Conservation (phyloP, 2,329 filamentous ascomycete genomes). For the Parastagonospora nodorum region DNA sequence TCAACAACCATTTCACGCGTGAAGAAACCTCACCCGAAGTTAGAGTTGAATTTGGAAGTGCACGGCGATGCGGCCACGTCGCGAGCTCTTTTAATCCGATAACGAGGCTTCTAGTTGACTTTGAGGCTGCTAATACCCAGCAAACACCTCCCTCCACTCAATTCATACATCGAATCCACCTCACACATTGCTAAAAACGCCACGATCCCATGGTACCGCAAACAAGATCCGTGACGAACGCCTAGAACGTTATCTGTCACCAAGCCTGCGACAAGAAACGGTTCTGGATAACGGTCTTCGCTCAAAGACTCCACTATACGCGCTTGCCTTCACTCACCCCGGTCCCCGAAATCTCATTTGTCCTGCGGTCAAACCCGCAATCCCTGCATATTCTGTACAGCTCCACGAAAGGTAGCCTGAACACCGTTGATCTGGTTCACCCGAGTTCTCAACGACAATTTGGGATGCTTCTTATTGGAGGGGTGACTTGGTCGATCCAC, state of each 20-base stretch:
- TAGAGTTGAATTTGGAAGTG: neutral
- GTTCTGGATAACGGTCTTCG: too few species aligned
- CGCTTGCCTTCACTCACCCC: conserved; percentile 3
- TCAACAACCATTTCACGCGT: conserved; percentile 1
- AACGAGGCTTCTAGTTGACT: too few species aligned
- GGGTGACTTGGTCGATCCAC: too few species aligned
- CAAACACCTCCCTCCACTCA: neutral
- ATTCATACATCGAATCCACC: too few species aligned
- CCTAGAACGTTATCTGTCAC: too few species aligned
- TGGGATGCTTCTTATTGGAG: neutral
- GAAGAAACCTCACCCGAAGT: neutral
- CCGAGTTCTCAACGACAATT: neutral
- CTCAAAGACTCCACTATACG: neutral
- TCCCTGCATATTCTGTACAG: conserved; percentile 9
- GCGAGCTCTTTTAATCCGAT: too few species aligned
- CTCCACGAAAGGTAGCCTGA: neutral
- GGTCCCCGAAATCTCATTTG: conserved; percentile 8
- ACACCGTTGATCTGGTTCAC: neutral
- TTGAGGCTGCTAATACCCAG: neutral
- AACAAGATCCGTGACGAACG: too few species aligned
- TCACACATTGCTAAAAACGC: neutral
- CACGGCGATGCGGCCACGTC: too few species aligned
- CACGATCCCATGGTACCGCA: neutral
- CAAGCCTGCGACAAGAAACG: too few species aligned
- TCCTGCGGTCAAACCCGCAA: conserved; percentile 4